These are phyloP conservation scores for Globisporangium okanoganense DNA, from an alignment of 352 stramenopile genomes.

Conservation along the genomic window DNA sequence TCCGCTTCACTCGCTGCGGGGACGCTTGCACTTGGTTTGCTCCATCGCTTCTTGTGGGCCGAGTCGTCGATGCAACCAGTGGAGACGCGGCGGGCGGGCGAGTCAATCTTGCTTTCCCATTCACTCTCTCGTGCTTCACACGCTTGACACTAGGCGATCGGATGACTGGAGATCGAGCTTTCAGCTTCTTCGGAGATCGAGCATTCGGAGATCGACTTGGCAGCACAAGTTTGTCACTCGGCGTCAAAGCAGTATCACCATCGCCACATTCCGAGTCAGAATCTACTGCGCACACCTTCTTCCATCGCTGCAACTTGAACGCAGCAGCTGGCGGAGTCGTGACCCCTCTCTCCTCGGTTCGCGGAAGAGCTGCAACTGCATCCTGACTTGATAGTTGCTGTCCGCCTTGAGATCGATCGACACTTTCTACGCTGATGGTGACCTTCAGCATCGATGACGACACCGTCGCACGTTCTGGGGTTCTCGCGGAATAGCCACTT, in stretches of 20 bases:
- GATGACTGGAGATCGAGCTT: not conserved
- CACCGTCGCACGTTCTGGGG: not conserved
- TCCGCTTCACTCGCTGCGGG: not conserved
- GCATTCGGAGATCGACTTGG: not conserved
- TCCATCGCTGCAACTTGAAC: slow-evolving; percentile 25
- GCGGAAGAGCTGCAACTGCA: not conserved
- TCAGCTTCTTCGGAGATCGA: not conserved
- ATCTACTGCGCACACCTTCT: slow-evolving; percentile 45
- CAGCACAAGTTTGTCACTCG: not conserved
- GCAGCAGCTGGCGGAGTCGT: slow-evolving; percentile 19
- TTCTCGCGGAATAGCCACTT: not conserved
- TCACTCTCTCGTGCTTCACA: not conserved
- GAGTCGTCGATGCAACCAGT: not conserved
- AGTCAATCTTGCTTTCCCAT: not conserved
- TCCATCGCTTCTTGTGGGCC: not conserved
- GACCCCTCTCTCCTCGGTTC: not conserved
- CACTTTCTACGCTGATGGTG: not conserved
- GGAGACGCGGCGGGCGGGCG: not conserved
- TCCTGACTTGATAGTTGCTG: not conserved
- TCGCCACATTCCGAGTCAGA: slow-evolving; percentile 30
- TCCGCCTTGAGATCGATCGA: not conserved
- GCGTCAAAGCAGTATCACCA: not conserved
- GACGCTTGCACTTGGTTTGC: not conserved
- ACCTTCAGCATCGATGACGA: not conserved
- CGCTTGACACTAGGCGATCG: not conserved